Percentiles rank a stretch among this genome's conserved stretches.
Conservation (phyloP, 2,329 filamentous ascomycete genomes). For the Alternaria infectoria region DNA sequence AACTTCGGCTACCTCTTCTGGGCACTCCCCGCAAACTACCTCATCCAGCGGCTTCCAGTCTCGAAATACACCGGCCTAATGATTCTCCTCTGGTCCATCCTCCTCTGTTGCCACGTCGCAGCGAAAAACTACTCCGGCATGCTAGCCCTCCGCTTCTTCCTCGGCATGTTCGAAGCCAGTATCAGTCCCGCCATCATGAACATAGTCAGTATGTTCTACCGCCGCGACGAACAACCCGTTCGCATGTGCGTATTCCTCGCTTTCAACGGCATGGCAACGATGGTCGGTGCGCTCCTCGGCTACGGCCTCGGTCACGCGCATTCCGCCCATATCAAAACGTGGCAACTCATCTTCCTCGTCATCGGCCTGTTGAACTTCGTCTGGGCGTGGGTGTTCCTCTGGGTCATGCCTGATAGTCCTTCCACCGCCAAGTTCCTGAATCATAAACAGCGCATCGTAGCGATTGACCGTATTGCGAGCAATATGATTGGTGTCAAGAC, state of each 20-base stretch:
- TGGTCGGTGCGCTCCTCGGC: conserved; percentile 46
- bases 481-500: conserved; percentile 54
- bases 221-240: conserved; percentile 47
- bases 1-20: conserved; percentile 55
- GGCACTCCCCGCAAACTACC: conserved; percentile 48
- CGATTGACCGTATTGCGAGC: conserved; percentile 48
- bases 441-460: conserved; percentile 49
- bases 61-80: conserved; percentile 47
- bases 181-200: conserved; percentile 48
- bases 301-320: conserved; percentile 46
- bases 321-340: conserved; percentile 32
- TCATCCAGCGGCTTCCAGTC: conserved; percentile 47
- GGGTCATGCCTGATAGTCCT: conserved; percentile 48
- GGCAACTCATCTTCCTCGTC: conserved; percentile 49
- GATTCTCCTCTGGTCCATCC: conserved; percentile 54
- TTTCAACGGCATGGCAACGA: conserved; percentile 49
- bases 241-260: conserved; percentile 54
- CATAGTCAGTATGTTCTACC: conserved; percentile 49
- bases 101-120: conserved; percentile 52
- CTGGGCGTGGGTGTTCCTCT: conserved; percentile 46
- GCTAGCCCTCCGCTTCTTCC: conserved; percentile 41
- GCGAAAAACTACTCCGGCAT: conserved; percentile 48
- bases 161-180: conserved; percentile 47
- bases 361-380: conserved; percentile 47
- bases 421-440: conserved; percentile 45